Evolutionary conservation across 352 stramenopile genomes (phyloP).

Genomic region (Labyrinthula sp.): DNA sequence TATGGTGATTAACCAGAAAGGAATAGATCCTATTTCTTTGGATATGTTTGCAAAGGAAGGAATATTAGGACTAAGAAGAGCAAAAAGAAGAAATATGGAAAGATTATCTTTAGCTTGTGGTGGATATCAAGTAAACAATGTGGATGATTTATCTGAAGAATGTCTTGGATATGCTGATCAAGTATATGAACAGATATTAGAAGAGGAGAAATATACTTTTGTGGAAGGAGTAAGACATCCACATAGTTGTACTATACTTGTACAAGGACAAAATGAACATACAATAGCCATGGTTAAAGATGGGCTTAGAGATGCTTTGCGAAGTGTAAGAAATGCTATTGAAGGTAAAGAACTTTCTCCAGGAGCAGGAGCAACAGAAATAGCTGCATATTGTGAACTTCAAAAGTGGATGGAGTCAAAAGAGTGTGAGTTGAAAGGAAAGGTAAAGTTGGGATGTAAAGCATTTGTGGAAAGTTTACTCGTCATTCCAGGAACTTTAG

Average conservation of each 20-base stretch:
- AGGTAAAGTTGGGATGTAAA: constrained; percentile 87
- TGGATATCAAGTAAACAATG: constrained; percentile 86
- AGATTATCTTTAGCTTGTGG: constrained; percentile 91
- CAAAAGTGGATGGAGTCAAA: constrained; percentile 45
- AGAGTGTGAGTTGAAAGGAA: constrained; percentile 81
- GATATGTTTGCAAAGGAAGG: constrained; percentile 99
- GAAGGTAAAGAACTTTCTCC: constrained; percentile 85
- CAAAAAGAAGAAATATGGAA: constrained; percentile 99
- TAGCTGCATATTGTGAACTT: constrained; percentile 64
- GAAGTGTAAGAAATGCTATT: constrained; percentile 91
- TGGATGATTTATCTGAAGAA: constrained; percentile 72
- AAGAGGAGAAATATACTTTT: constrained; percentile 98
- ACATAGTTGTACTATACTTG: constrained; percentile 87
- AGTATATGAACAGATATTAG: constrained; percentile 90
- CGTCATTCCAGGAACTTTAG: constrained; percentile 93
- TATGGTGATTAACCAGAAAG: constrained; percentile 99
- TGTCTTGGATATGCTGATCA: constrained; percentile 86
- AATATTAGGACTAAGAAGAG: constrained; percentile 84
- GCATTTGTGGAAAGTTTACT: constrained; percentile 91
- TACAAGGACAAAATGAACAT: constrained; percentile 94
- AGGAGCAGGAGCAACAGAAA: constrained; percentile 84
- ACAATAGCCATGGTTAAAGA: constrained; percentile 98
- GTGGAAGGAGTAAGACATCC: constrained; percentile 89
- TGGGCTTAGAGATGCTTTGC: constrained; percentile 84
- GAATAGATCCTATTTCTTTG: constrained; percentile 90